phyloP scores from a whole-genome alignment of 2,329 filamentous ascomycete species.

The Sphaerulina vaccinii region DNA sequence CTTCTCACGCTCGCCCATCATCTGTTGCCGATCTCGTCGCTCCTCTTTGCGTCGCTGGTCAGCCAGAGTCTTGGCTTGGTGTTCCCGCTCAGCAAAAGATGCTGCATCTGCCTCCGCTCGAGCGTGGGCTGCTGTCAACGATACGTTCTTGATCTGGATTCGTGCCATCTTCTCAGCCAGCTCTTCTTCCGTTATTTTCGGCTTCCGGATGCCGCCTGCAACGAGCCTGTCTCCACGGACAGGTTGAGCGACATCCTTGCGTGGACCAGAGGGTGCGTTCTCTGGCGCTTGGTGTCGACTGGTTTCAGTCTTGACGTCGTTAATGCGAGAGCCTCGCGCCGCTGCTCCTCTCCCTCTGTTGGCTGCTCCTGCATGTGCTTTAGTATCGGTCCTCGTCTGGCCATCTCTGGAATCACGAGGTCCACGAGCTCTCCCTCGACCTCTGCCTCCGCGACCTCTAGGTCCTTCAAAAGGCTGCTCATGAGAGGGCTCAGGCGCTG shows the following conservation, averaged over 20 bases:
- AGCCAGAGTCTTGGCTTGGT: slow-evolving; percentile 54
- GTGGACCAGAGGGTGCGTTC: slow-evolving; percentile 28
- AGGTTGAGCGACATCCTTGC: slow-evolving; percentile 26
- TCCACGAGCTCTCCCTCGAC: slow-evolving; percentile 27
- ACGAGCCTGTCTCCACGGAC: slow-evolving; percentile 39
- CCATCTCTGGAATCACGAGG: slow-evolving; percentile 15
- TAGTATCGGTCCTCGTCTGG: too few species aligned
- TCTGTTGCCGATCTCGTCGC: slow-evolving; percentile 53
- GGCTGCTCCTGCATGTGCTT: not conserved
- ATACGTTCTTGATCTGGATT: slow-evolving; percentile 61
- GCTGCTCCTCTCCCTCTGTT: too few species aligned
- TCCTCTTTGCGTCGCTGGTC: slow-evolving; percentile 49
- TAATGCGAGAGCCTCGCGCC: too few species aligned
- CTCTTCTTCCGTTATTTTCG: slow-evolving; percentile 65
- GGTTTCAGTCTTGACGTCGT: slow-evolving; percentile 16
- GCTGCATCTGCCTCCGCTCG: slow-evolving; percentile 67
- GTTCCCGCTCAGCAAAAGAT: slow-evolving; percentile 63
- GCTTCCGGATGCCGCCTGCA: slow-evolving; percentile 43
- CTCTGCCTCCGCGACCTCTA: slow-evolving; percentile 10
- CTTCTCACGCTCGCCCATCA: slow-evolving; percentile 63
- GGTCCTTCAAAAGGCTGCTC: slow-evolving; percentile 7
- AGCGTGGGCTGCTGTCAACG: slow-evolving; percentile 59
- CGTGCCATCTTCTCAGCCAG: slow-evolving; percentile 60
- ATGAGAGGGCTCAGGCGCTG: slow-evolving; percentile 16
- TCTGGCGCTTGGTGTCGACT: slow-evolving; percentile 20